Conservation (phyloP, 1,284 basidiomycete genomes). For the Ustilago xerochloae region DNA sequence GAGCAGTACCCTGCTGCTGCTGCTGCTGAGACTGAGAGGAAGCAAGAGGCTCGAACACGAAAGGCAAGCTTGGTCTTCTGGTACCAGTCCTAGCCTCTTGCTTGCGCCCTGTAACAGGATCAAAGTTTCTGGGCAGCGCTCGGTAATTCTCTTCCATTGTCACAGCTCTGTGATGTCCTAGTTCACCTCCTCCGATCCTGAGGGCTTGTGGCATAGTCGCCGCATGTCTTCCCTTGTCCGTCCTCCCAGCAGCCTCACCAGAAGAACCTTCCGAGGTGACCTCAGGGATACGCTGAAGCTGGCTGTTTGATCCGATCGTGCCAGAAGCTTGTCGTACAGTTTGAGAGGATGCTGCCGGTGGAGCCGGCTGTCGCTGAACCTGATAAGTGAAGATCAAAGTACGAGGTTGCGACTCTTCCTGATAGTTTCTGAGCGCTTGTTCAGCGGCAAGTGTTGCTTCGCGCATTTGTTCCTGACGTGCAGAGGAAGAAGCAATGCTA, state of each 20-base stretch:
- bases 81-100: neutral
- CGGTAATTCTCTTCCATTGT: constrained; percentile 30
- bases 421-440: constrained; percentile 18
- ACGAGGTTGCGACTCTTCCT: constrained; percentile 15
- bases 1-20: neutral
- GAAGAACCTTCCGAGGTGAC: constrained; percentile 21
- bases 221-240: neutral
- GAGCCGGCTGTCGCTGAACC: constrained; percentile 18
- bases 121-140: constrained; percentile 35
- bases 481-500: constrained; percentile 10
- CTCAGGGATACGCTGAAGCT: constrained; percentile 31
- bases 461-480: constrained; percentile 19
- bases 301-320: constrained; percentile 5
- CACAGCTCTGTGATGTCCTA: constrained; percentile 1
- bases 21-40: neutral
- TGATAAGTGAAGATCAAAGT: constrained; percentile 14
- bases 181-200: constrained; percentile 1
- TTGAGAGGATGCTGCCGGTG: neutral
- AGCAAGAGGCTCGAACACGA: constrained; percentile 25
- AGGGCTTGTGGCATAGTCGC: constrained; percentile 10
- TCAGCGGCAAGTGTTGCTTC: constrained; percentile 26
- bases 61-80: constrained; percentile 32
- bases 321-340: constrained; percentile 5
- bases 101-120: constrained; percentile 39
- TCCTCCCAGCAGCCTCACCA: constrained; percentile 6